Evolutionary conservation across 1,284 basidiomycete species (phyloP), one percentile per base, ranked within the genome.

Genomic region (Rhodotorula sp.): DNA sequence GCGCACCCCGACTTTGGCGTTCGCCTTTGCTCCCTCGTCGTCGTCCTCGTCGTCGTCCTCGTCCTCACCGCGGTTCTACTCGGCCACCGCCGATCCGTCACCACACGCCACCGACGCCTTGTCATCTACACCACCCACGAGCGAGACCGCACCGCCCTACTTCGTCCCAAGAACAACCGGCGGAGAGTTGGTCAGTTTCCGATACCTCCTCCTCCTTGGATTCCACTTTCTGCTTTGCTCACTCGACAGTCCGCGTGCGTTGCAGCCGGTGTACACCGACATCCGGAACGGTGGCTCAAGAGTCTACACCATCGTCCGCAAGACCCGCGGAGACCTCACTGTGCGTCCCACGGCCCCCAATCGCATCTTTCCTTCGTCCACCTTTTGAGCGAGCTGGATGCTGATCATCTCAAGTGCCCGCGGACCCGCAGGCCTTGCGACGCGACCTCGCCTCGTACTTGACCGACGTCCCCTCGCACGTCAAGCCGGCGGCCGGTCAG

Each of bases 211-310:
- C n/a, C n/a, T n/a, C 14, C 50, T 52, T 5, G n/a, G 12, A 14
- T 23, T 52, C 23, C 8, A 52, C 23, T 26, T 52, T 52, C 21
- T 23, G 50, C 50, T 21, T 19, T 50, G 49, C 18, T 50, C 19
- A 19, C 19, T 10, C 49, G 16, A 23, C 21, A 12, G 2, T 43
- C 2, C 38, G 38, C 38, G 38, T 43, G 10, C 12, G 8, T 8
- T n/a, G 50, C 57, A 70, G 69, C 74, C 71, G 18, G 71, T 72
- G 21, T 75, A 71, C 60, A 54, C 43, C 15, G 69, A 72, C 14
- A 45, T 67, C 43, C 58, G 64, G 54, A 65, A 67, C 43, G 57
- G 61, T 26, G 73, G 74, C 2, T 60, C 66, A 28, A 47, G 64
- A 14, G 48, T 62, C 18, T n/a, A 64, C 6, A 75, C 74, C 18